Base-by-base conservation (phyloP, 208 protist genomes). In the Herpetomonas samuelpessoai region DNA sequence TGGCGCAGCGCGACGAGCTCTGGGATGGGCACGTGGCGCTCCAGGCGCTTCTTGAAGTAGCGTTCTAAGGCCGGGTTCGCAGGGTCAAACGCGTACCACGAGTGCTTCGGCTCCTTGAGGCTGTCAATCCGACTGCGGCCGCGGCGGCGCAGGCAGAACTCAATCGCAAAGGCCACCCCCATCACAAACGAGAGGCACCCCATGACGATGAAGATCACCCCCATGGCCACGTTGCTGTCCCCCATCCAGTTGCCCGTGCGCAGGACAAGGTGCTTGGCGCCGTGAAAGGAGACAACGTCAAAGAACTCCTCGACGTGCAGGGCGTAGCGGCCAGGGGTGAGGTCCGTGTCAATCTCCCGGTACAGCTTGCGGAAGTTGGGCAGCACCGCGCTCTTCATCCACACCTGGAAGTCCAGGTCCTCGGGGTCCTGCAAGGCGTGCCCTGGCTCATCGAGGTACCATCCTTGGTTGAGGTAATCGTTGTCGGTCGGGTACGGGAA, bases 341-440 rank as follows among this genome's bases (percentile, higher is more conserved):
- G 71, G 50, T 81, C 73, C 3, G 55, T 62, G 57, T 97, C 81
- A 58, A 98, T 97, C 35, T 88, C 85, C 38, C 97, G 80, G 79
- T 97, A 93, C 48, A 99, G 88, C 83, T 99, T 99, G 57, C 85
- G 81, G 68, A 99, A 99, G 31, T 64, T 96, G 28, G 96, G 79
- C 7, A 98, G 71, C 35, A 88, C 76, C 19, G 98, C 92, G 30
- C 77, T 85, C 35, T 93, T 74, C 87, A 99, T 97, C 98, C 98
- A 99, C 35, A 99, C 97, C 41, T 99, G 97, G 25, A 99, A 88
- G 66, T 99, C 95, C 51, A 95, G 81, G 83, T 99, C 93, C 38
- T 50, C 52, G 31, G 75, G 86, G 52, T 91, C 74, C 21, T 89
- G 88, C 59, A 97, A 55, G 26, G 72, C 31, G 70, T 97, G 92